Percentiles rank a stretch among this genome's conserved stretches.
phyloP scores from a whole-genome alignment of 345 rosid species.

The Lumnitzera racemosa region DNA sequence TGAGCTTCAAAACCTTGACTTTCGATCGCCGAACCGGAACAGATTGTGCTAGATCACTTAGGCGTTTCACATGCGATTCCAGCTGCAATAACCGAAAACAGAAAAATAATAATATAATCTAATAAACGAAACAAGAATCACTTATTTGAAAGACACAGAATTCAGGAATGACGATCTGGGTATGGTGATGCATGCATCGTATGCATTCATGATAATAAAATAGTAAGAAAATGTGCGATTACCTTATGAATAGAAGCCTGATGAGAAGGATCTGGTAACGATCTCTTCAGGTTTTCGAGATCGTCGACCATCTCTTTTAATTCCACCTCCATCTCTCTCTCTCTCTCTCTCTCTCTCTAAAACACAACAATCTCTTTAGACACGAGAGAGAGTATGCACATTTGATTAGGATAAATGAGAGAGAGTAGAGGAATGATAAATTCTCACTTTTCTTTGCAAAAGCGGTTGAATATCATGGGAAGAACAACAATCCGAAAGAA shows the following conservation, averaged over 20 bases:
- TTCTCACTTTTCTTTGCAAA: too few relatives aligned
- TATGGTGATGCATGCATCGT: not conserved
- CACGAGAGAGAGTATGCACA: too few relatives aligned
- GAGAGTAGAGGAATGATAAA: too few relatives aligned
- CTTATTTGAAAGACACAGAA: not conserved
- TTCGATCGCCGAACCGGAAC: slow-evolving; percentile 54
- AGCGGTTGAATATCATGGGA: too few relatives aligned
- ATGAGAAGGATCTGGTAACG: slow-evolving; percentile 45
- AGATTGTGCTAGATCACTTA: slow-evolving; percentile 41
- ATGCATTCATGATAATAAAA: not conserved
- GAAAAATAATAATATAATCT: not conserved
- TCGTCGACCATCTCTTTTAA: slow-evolving; percentile 53
- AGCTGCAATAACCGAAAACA: slow-evolving; percentile 32
- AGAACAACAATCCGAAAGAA: too few relatives aligned
- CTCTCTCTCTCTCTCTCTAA: not conserved
- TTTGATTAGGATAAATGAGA: too few relatives aligned
- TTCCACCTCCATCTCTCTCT: slow-evolving; percentile 57
- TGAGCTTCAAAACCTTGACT: slow-evolving; percentile 47
- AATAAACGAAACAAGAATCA: not conserved
- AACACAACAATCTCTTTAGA: too few relatives aligned
- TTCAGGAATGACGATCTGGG: not conserved
- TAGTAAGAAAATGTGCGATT: not conserved
- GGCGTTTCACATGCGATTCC: slow-evolving; percentile 44
- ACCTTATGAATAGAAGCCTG: slow-evolving; percentile 57
- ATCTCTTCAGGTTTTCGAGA: slow-evolving; percentile 48